phyloP scores from a whole-genome alignment of 345 rosid species.

The Hevea brasiliensis region DNA sequence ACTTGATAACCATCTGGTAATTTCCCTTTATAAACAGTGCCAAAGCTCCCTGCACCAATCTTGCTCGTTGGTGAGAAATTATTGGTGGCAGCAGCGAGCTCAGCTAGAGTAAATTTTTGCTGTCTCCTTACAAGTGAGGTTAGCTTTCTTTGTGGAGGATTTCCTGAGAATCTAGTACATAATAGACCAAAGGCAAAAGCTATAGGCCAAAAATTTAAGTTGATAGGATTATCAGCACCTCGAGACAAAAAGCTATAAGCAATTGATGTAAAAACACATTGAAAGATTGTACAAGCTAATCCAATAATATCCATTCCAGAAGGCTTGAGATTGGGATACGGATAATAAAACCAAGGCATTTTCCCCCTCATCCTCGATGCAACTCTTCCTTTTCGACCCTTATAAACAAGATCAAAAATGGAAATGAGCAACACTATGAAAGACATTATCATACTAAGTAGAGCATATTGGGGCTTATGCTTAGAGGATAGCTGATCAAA shows the following conservation, averaged over 20 bases:
- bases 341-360: background rate
- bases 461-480: slow-evolving; percentile 2
- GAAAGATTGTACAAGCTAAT: background rate
- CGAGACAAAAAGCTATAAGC: background rate
- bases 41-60: slow-evolving; percentile 59
- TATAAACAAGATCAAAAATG: slow-evolving; percentile 13
- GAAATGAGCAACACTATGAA: background rate
- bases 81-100: slow-evolving; percentile 71
- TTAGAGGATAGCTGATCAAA: slow-evolving; percentile 20
- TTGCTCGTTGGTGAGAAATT: slow-evolving; percentile 68
- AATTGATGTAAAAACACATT: background rate
- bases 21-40: slow-evolving; percentile 73
- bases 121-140: background rate
- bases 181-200: background rate
- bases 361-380: background rate
- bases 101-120: slow-evolving; percentile 45
- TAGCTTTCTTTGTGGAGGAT: background rate
- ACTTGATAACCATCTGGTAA: slow-evolving; percentile 72
- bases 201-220: background rate
- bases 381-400: background rate
- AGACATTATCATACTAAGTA: slow-evolving; percentile 15
- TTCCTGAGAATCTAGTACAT: background rate
- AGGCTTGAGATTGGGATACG: background rate
- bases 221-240: background rate
- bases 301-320: slow-evolving; percentile 6